These are phyloP conservation scores for Reutealis trisperma DNA, from an alignment of 345 rosid genomes.

Conservation along the genomic window DNA sequence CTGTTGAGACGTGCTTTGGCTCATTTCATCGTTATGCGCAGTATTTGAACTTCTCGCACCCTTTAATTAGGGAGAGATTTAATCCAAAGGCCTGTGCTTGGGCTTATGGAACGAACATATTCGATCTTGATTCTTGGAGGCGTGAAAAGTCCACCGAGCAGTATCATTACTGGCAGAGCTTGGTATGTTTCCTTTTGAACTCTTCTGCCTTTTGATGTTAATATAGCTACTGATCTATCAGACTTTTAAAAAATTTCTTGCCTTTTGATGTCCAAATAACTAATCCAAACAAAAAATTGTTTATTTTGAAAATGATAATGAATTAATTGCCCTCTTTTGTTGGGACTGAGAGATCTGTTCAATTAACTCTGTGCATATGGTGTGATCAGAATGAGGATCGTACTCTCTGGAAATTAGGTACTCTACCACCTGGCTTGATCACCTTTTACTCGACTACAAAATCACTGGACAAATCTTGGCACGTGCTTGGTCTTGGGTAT, in stretches of 20 bases:
- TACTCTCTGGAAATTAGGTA: slow-evolving; percentile 68
- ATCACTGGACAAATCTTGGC: slow-evolving; percentile 91
- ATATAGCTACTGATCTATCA: not conserved
- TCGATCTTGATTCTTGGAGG: slow-evolving; percentile 93
- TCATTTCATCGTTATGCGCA: slow-evolving; percentile 80
- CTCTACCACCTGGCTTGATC: slow-evolving; percentile 83
- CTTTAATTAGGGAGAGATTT: slow-evolving; percentile 65
- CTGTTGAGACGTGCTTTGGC: slow-evolving; percentile 91
- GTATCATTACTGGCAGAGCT: slow-evolving; percentile 66
- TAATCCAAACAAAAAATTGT: not conserved
- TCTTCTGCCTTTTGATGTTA: not conserved
- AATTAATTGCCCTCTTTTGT: not conserved
- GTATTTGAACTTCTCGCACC: slow-evolving; percentile 75
- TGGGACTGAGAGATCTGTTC: not conserved
- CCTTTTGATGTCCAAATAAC: not conserved
- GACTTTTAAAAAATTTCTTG: not conserved
- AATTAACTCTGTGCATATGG: not conserved
- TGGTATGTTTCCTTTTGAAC: slow-evolving; percentile 38
- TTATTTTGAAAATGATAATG: not conserved
- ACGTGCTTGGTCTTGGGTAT: slow-evolving; percentile 89
- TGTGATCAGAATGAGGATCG: slow-evolving; percentile 63
- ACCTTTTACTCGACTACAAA: slow-evolving; percentile 83
- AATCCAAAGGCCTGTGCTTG: slow-evolving; percentile 87
- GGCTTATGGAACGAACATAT: slow-evolving; percentile 93
- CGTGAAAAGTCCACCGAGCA: slow-evolving; percentile 54